Conservation (phyloP, 202 grass and related monocot species). For the Cymbopogon flexuosus region DNA sequence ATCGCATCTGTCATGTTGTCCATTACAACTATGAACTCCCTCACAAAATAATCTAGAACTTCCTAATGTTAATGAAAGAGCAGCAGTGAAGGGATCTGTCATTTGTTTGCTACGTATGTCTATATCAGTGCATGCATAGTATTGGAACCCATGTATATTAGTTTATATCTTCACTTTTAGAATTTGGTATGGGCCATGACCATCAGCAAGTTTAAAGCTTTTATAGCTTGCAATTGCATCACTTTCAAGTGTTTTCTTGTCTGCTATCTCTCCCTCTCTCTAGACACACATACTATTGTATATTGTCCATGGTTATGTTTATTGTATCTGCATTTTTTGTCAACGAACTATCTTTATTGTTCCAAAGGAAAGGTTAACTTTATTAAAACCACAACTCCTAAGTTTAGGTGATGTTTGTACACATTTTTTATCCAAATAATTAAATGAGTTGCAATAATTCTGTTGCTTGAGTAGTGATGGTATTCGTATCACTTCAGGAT, state of each 20-base stretch:
- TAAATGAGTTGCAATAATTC: not conserved
- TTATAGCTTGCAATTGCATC: not conserved
- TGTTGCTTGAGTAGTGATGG: not conserved
- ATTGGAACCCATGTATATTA: not conserved
- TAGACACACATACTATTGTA: not conserved
- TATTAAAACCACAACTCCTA: not conserved
- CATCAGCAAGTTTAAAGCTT: not conserved
- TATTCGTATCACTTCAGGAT: not conserved
- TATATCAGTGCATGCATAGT: not conserved
- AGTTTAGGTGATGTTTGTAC: not conserved
- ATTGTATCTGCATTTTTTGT: not conserved
- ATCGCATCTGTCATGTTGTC: not conserved
- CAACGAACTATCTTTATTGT: not conserved
- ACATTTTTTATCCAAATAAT: not conserved
- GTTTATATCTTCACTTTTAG: slow-evolving; percentile 4
- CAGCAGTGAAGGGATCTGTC: not conserved
- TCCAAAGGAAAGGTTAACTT: not conserved
- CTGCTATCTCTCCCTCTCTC: not conserved
- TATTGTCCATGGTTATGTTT: not conserved
- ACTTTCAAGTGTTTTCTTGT: not conserved
- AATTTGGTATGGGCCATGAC: not conserved
- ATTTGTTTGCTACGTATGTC: not conserved
- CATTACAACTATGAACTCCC: not conserved
- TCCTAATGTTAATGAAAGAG: not conserved
- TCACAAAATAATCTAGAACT: not conserved